phyloP scores from a whole-genome alignment of 2,329 filamentous ascomycete species.

The Colletotrichum spaethianum region DNA sequence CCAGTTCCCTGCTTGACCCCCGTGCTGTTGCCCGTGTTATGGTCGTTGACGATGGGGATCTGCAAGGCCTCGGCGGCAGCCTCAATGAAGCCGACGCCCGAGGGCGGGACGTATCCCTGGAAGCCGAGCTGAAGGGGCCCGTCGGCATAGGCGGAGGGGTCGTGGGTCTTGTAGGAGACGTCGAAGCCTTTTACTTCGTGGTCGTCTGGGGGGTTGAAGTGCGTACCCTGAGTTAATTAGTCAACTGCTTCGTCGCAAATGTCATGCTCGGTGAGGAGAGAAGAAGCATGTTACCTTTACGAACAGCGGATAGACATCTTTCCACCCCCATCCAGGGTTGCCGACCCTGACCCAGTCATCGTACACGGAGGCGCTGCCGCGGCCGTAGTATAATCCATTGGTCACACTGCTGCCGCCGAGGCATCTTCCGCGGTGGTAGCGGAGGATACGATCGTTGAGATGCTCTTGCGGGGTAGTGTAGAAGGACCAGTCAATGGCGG shows the following conservation, averaged over 20 bases:
- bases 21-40: constrained; percentile 46
- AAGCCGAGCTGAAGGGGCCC: constrained; percentile 46
- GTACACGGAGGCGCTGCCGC: constrained; percentile 49
- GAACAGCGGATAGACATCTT: constrained; percentile 46
- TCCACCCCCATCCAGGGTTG: constrained; percentile 51
- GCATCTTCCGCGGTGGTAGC: constrained; percentile 48
- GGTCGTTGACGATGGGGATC: constrained; percentile 46
- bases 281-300: constrained; percentile 38
- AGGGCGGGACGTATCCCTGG: constrained; percentile 49
- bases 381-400: constrained; percentile 52
- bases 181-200: constrained; percentile 45
- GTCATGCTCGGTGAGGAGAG: too few species aligned
- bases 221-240: constrained; percentile 39
- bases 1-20: constrained; percentile 49
- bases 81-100: constrained; percentile 47
- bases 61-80: constrained; percentile 42
- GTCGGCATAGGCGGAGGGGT: constrained; percentile 45
- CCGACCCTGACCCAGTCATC: constrained; percentile 51
- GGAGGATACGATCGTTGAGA: constrained; percentile 49
- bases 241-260: neutral
- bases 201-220: constrained; percentile 45
- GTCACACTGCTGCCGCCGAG: constrained; percentile 51
- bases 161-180: constrained; percentile 46
- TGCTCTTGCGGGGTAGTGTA: constrained; percentile 44
- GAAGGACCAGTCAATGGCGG: constrained; percentile 46